Base-by-base conservation (phyloP, 768 basidiomycete species). In the Panus rudis region DNA sequence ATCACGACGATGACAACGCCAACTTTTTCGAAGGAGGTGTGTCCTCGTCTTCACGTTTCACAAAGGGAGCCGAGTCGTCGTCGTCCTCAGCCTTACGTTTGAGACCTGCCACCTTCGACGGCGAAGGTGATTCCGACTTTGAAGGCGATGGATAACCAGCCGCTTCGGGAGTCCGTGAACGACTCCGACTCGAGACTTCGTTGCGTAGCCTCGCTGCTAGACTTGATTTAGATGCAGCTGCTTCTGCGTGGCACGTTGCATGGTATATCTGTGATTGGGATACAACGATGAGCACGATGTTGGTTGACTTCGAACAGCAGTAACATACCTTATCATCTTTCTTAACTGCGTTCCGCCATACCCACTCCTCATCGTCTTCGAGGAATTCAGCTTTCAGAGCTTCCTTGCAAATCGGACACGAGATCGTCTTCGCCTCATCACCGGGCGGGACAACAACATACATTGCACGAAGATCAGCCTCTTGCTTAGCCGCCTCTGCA, bases 351-450 rank as follows among this genome's bases (percentile, higher is more conserved):
- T 99, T 94, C 59, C 76, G 79, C 92, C 92, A 99, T 11, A 96
- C 85, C 93, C 93, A 98, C 48, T 96, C 94, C 67, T 97, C 94
- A 48, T 93, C 92, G 37, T 96, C 93, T 59, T 97, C 92, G 44
- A 82, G 63, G 60, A 88, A 98, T 68, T 96, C 94, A 51, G 82
- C 79, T 70, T 90, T 88, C 62, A 97, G 73, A 43, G 62, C 64
- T 64, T 99, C 94, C 70, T 94, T 96, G 78, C 96, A 99, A 53
- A 99, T 88, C 20, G 92, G 92, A 71, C 94, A 99, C 49, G 84
- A 79, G 53, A 90, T 66, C 20, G 76, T 68, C 56, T 82, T 84
- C 42, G 89, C 86, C 59, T 92, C 91, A 65, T 87, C 84, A 51
- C 85, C 87, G 28, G 83, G 73, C n/a, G 92, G 92, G 28, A 94